Conservation (phyloP, 129 eudicot species). For the Artemisia tridentata region DNA sequence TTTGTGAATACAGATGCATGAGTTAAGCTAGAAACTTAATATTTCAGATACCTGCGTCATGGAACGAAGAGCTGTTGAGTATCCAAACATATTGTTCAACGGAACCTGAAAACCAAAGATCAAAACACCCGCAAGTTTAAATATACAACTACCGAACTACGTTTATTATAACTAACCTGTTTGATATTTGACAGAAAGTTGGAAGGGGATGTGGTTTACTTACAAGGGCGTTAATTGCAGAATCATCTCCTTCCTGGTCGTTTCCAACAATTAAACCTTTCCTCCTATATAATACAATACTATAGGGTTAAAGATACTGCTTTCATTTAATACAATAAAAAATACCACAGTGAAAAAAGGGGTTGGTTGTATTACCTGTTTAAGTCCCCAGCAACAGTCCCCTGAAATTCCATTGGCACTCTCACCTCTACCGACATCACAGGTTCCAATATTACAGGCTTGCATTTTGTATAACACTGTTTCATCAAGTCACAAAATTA, state of each 20-base stretch:
- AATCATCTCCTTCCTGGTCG: conserved; percentile 98
- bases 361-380: conserved; percentile 59
- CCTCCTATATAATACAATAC: conserved; percentile 55
- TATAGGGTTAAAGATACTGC: conserved; percentile 5
- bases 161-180: neutral
- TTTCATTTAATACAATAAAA: conserved; percentile 4
- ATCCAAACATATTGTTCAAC: conserved; percentile 96
- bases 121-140: neutral
- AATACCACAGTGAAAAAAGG: neutral
- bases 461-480: conserved; percentile 72
- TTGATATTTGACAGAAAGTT: conserved; percentile 14
- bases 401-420: conserved; percentile 91
- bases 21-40: neutral
- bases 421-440: conserved; percentile 92
- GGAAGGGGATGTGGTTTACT: conserved; percentile 26
- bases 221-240: conserved; percentile 80
- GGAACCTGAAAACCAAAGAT: conserved; percentile 62
- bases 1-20: neutral
- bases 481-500: conserved; percentile 21
- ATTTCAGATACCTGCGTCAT: conserved; percentile 83
- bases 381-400: conserved; percentile 91
- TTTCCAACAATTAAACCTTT: conserved; percentile 93
- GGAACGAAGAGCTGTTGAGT: conserved; percentile 91
- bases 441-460: conserved; percentile 95
- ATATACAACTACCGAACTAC: conserved; percentile 2